Percentiles rank a stretch among this genome's conserved stretches.
Conservation (phyloP, 495 filamentous ascomycete species). For the Hypoxylon subgilvum region DNA sequence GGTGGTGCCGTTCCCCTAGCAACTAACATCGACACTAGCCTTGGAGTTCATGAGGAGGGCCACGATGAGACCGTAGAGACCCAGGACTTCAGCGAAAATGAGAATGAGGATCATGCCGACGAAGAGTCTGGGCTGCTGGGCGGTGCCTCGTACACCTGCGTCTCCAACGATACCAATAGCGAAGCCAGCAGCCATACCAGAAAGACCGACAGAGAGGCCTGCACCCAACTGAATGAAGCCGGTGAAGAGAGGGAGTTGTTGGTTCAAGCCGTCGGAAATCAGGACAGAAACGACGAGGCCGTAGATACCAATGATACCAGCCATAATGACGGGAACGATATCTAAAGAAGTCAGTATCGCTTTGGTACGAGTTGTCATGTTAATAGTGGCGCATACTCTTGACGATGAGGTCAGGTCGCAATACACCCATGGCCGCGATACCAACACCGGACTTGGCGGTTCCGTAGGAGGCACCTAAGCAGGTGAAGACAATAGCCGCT, state of each 20-base stretch:
- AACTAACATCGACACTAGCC: slow-evolving; percentile 60
- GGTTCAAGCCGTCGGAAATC: slow-evolving; percentile 88
- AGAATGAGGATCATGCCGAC: slow-evolving; percentile 99
- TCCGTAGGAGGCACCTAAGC: slow-evolving; percentile 97
- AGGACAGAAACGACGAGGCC: slow-evolving; percentile 97
- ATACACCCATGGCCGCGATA: slow-evolving; percentile 97
- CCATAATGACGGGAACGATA: slow-evolving; percentile 99
- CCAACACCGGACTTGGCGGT: slow-evolving; percentile 99
- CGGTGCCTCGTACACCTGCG: slow-evolving; percentile 96
- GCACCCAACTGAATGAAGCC: slow-evolving; percentile 97
- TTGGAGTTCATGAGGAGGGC: slow-evolving; percentile 98
- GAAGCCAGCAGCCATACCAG: slow-evolving; percentile 97
- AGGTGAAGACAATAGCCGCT: slow-evolving; percentile 97
- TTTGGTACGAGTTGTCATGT: background rate
- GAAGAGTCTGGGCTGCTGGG: slow-evolving; percentile 95
- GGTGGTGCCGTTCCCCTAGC: slow-evolving; percentile 30
- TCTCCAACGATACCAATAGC: slow-evolving; percentile 99
- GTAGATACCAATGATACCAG: slow-evolving; percentile 99
- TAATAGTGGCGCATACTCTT: slow-evolving; percentile 76
- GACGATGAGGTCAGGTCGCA: slow-evolving; percentile 96
- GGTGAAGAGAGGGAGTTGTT: slow-evolving; percentile 85
- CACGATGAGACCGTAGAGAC: slow-evolving; percentile 98
- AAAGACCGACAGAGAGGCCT: slow-evolving; percentile 92
- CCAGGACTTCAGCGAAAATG: slow-evolving; percentile 99
- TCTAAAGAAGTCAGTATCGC: slow-evolving; percentile 60